These are phyloP conservation scores for Sergeia podlipaevii DNA, from an alignment of 208 protist species.

Conservation along the genomic window DNA sequence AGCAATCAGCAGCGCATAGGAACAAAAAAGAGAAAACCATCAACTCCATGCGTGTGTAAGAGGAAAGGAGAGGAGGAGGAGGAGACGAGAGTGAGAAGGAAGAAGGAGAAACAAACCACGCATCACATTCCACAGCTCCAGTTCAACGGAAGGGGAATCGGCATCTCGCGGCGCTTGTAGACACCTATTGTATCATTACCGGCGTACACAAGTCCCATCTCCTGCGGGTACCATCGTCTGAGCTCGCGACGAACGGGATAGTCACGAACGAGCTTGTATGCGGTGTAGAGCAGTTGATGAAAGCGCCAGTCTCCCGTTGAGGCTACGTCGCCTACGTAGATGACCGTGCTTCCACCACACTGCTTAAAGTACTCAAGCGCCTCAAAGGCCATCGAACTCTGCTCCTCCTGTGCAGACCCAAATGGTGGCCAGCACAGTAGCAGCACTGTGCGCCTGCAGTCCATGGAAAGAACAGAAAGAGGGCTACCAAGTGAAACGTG, in stretches of 20 bases:
- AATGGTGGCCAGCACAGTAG: slow-evolving; percentile 90
- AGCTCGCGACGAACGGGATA: slow-evolving; percentile 85
- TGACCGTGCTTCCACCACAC: slow-evolving; percentile 62
- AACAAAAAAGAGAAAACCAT: background rate
- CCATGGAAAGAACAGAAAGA: slow-evolving; percentile 63
- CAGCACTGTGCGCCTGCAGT: slow-evolving; percentile 60
- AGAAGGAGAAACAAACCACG: slow-evolving; percentile 1
- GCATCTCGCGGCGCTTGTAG: slow-evolving; percentile 57
- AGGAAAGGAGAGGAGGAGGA: background rate
- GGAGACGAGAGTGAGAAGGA: slow-evolving; percentile 5
- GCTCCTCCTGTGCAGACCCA: slow-evolving; percentile 79
- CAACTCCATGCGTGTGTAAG: background rate
- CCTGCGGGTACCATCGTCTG: slow-evolving; percentile 79
- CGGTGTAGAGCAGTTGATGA: slow-evolving; percentile 75
- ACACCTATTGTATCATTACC: slow-evolving; percentile 89
- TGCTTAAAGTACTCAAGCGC: slow-evolving; percentile 82
- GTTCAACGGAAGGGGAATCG: slow-evolving; percentile 18
- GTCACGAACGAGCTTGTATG: slow-evolving; percentile 78
- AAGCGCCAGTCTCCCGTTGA: slow-evolving; percentile 89
- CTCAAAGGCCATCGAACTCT: slow-evolving; percentile 91
- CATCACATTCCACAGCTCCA: slow-evolving; percentile 8
- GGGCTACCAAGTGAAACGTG: slow-evolving; percentile 77
- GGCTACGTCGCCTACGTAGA: slow-evolving; percentile 86
- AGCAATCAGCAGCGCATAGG: no score
- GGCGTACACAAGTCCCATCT: slow-evolving; percentile 89